These are phyloP conservation scores for Boechera stricta DNA, from an alignment of 345 rosid species.

Conservation along the genomic window DNA sequence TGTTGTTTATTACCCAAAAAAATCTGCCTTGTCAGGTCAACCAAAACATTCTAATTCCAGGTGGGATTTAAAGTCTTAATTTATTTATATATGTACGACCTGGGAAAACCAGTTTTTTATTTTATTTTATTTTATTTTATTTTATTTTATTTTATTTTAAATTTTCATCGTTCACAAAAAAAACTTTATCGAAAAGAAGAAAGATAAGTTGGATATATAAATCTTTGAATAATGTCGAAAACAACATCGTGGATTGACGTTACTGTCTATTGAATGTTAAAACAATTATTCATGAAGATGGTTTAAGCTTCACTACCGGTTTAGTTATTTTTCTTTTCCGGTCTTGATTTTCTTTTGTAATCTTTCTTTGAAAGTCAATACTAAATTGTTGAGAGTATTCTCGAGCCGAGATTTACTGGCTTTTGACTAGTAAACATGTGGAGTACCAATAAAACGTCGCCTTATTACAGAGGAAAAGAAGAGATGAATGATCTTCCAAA, in stretches of 20 bases:
- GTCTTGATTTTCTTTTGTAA: not conserved
- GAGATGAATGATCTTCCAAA: no score
- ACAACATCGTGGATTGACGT: conserved; percentile 37
- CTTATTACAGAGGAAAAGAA: no score
- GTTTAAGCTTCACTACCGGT: not conserved
- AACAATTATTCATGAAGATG: not conserved
- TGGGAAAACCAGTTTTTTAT: not conserved
- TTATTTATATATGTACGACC: not conserved
- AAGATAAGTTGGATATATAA: not conserved
- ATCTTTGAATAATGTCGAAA: not conserved
- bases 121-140: not conserved
- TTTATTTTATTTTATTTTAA: not conserved
- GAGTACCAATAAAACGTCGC: no score
- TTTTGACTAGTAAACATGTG: not conserved
- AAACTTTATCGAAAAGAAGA: not conserved
- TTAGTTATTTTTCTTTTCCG: not conserved
- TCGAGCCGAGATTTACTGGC: no score
- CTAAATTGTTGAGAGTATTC: no score
- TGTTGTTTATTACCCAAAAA: not conserved
- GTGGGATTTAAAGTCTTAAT: conserved; percentile 24
- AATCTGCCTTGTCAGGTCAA: conserved; percentile 17
- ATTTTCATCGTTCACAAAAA: conserved; percentile 6
- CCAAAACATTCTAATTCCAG: conserved; percentile 9
- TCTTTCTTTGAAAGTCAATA: not conserved
- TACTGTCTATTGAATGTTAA: not conserved